Evolutionary conservation across 495 filamentous ascomycete species (phyloP), one percentile per base, ranked within the genome.

Genomic region (Sordaria brevicollis): DNA sequence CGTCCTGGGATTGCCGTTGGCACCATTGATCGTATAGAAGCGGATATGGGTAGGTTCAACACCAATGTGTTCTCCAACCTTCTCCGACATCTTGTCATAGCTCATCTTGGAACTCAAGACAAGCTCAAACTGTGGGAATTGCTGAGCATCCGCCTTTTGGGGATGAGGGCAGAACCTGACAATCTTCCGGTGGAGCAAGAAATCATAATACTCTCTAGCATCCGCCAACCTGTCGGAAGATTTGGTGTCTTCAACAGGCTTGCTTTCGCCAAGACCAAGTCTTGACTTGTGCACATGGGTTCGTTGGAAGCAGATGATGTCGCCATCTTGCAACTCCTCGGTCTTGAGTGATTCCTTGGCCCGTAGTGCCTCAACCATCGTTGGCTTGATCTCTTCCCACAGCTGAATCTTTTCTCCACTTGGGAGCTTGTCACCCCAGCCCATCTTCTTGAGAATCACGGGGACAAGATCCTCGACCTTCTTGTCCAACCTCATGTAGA

Each of bases 381-480:
- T 90, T 39, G 93, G 92, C 78, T 97, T 98, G 81, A 99, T 98
- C 79, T 99, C 95, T 85, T 98, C 94, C 79, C 87, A 97, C n/a
- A 97, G 85, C 65, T 84, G 78, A 65, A 90, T 83, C 70, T 90
- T 81, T 65, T 84, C 80, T 69, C 88, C 79, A 72, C 75, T 77
- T 0, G 80, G 69, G 17, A 83, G 71, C 71, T 85, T 86, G 1
- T 86, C 81, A n/a, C 89, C 86, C 95, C 96, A 99, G 29, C 87
- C 85, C 94, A 97, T 97, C 75, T 88, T 86, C 75, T 92, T 88
- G 39, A 90, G 82, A 69, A 99, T 97, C 34, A 85, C 81, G 0
- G 92, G 88, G 13, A 90, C 86, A n/a, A 99, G 81, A 29, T 99
- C 95, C 68, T 88, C 86, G 17, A 97, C 92, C 77, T 92, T 97